Conservation (phyloP, 140 eudicot species). For the Bidens hawaiensis region DNA sequence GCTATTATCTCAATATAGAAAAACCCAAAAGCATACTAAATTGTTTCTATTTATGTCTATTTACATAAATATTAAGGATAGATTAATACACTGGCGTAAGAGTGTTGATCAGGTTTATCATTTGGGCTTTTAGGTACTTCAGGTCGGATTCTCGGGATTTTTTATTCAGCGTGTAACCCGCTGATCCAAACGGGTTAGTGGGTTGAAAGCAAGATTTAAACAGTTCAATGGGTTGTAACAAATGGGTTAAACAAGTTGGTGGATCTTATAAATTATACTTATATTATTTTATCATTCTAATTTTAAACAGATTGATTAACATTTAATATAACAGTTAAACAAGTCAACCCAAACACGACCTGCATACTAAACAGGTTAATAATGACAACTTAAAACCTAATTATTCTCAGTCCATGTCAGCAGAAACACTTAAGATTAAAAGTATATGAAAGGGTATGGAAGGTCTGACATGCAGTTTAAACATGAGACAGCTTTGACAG, state of each 20-base stretch:
- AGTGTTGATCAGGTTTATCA: no score
- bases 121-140: no score
- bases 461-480: constrained; percentile 11
- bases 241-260: background rate
- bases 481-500: constrained; percentile 23
- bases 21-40: background rate
- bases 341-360: background rate
- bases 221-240: no score
- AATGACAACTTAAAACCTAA: no score
- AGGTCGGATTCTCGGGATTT: no score
- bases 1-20: background rate
- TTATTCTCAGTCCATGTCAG: background rate
- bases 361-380: background rate
- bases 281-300: no score
- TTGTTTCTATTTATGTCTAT: background rate
- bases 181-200: background rate
- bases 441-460: constrained; percentile 11
- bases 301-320: no score
- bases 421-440: constrained; percentile 9
- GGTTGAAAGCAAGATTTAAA: background rate
- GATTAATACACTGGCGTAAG: background rate
- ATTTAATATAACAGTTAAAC: no score
- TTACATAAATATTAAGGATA: constrained; percentile 12
- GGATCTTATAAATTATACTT: background rate
- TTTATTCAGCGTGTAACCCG: background rate